phyloP scores from a whole-genome alignment of 2,329 filamentous ascomycete species.

The Alternaria rosae region DNA sequence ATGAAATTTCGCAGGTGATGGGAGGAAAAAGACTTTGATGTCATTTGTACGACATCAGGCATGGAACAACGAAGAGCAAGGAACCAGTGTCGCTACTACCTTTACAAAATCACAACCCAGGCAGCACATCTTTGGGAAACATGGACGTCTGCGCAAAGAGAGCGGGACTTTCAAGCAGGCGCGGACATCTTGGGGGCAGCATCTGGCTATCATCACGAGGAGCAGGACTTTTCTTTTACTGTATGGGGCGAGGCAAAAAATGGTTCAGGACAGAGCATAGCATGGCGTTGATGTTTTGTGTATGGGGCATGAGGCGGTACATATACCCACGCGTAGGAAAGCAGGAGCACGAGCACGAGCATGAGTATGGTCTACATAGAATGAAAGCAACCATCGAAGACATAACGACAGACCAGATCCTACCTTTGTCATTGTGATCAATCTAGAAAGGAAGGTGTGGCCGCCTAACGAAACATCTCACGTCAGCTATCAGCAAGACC shows the following conservation, averaged over 20 bases:
- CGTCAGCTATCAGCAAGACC: not conserved
- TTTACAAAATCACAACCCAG: not conserved
- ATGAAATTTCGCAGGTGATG: not conserved
- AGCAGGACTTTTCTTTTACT: not conserved
- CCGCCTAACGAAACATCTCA: not conserved
- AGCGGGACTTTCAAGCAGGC: not conserved
- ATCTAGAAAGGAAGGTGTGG: not conserved
- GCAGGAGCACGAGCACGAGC: not conserved
- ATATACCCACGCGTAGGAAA: constrained; percentile 8
- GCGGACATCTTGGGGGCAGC: not conserved
- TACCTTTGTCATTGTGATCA: not conserved
- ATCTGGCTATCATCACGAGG: not conserved
- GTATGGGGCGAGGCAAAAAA: not conserved
- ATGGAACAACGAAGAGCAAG: not conserved
- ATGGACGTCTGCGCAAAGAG: not conserved
- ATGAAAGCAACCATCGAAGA: not conserved
- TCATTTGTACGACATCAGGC: not conserved
- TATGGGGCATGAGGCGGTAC: not conserved
- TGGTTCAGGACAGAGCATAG: not conserved
- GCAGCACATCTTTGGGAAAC: not conserved
- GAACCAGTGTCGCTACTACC: not conserved
- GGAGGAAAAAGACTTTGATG: not conserved
- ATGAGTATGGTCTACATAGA: not conserved
- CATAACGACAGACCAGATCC: not conserved
- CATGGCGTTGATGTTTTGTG: constrained; percentile 3